These are phyloP conservation scores for Mycothermus thermophilus DNA, from an alignment of 495 filamentous ascomycete species.

Conservation along the genomic window DNA sequence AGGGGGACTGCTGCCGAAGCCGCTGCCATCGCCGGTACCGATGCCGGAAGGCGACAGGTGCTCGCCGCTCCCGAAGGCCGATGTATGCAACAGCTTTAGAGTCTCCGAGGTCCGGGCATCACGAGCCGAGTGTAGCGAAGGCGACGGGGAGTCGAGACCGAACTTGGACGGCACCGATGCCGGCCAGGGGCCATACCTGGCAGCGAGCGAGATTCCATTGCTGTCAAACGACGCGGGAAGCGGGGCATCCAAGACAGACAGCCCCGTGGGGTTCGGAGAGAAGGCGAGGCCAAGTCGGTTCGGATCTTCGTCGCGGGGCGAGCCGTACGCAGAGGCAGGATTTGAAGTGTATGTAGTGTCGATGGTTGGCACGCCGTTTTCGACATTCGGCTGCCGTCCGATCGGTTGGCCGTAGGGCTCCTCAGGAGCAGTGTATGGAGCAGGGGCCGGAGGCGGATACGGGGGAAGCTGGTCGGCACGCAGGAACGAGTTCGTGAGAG, in stretches of 20 bases:
- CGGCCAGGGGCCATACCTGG: conserved; percentile 78
- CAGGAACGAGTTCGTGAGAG: conserved; percentile 71
- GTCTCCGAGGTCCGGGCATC: conserved; percentile 54
- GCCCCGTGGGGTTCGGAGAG: conserved; percentile 56
- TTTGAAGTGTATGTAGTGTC: conserved; percentile 69
- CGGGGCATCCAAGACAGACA: conserved; percentile 84
- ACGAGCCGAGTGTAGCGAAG: conserved; percentile 45
- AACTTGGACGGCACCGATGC: conserved; percentile 89
- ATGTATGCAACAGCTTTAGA: conserved; percentile 66
- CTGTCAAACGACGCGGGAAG: conserved; percentile 94
- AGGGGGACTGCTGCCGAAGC: conserved; percentile 49
- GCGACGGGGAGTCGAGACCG: conserved; percentile 75
- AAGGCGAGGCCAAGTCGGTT: conserved; percentile 48
- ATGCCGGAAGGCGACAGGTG: conserved; percentile 37
- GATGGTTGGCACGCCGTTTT: conserved; percentile 52
- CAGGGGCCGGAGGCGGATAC: conserved; percentile 20
- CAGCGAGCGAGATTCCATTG: conserved; percentile 83
- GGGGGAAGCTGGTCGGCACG: conserved; percentile 45
- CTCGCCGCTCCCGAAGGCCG: conserved; percentile 57
- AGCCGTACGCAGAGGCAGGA: conserved; percentile 69
- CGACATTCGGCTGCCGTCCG: conserved; percentile 32
- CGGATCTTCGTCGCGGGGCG: conserved; percentile 61
- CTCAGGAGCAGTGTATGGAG: conserved; percentile 26
- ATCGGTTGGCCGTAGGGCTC: conserved; percentile 30
- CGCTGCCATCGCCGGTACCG: conserved; percentile 32